Percentiles rank a stretch among this genome's conserved stretches.
Conservation (phyloP, 257 asterid species). For the Capsicum baccatum region DNA sequence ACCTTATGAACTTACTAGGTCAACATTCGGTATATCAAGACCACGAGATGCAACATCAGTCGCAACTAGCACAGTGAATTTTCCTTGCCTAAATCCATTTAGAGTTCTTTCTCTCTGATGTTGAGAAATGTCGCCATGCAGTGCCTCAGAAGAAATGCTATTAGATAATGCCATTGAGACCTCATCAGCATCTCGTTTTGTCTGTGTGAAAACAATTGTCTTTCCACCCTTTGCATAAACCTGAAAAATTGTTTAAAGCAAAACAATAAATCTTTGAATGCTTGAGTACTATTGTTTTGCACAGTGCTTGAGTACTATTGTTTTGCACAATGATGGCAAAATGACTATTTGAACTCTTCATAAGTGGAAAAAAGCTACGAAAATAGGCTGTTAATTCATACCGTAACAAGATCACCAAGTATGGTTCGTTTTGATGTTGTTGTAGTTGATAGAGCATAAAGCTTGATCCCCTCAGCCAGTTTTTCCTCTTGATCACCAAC, state of each 20-base stretch:
- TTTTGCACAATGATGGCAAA: not conserved
- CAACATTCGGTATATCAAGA: constrained; percentile 93
- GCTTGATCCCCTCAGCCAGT: constrained; percentile 87
- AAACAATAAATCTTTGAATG: not conserved
- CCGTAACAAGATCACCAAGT: constrained; percentile 80
- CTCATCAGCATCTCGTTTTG: constrained; percentile 98
- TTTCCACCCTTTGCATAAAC: constrained; percentile 95
- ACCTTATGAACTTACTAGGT: constrained; percentile 65
- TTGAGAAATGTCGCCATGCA: constrained; percentile 96
- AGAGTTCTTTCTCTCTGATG: constrained; percentile 96
- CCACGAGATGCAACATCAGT: constrained; percentile 98
- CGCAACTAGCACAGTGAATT: constrained; percentile 90
- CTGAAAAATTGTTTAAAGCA: constrained; percentile 42
- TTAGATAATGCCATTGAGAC: constrained; percentile 73
- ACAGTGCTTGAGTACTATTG: not conserved
- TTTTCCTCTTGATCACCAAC: constrained; percentile 85
- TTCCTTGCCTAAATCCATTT: constrained; percentile 91
- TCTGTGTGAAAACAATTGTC: constrained; percentile 87
- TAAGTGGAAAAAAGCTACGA: not conserved
- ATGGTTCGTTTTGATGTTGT: constrained; percentile 72
- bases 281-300: not conserved
- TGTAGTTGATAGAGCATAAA: constrained; percentile 70
- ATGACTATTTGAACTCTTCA: not conserved
- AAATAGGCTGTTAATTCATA: constrained; percentile 39
- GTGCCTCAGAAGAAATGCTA: constrained; percentile 91